Conservation (phyloP, 805 yeast genomes). For the Kluyveromyces wickerhamii region DNA sequence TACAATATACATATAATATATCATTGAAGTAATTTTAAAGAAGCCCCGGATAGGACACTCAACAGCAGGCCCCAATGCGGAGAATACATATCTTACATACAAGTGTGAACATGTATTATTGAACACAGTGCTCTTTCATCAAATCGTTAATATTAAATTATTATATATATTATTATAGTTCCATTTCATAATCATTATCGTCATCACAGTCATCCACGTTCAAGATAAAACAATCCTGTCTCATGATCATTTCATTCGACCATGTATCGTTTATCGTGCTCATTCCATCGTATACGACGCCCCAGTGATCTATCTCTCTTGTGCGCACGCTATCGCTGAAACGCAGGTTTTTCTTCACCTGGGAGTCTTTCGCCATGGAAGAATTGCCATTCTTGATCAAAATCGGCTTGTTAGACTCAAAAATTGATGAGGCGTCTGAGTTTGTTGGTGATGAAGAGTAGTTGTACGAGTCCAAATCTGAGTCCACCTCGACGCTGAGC, state of each 20-base stretch:
- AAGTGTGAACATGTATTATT: no score
- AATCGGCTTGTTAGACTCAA: constrained; percentile 16
- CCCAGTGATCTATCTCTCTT: constrained; percentile 21
- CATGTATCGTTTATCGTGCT: constrained; percentile 5
- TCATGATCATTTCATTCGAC: constrained; percentile 5
- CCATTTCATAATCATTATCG: constrained; percentile 5
- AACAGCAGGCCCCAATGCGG: no score
- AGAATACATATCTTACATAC: no score
- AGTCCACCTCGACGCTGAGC: neutral
- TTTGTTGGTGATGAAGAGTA: constrained; percentile 17
- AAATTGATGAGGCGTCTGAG: constrained; percentile 23
- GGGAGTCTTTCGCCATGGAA: neutral
- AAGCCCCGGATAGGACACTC: no score
- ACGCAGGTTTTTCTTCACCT: constrained; percentile 9
- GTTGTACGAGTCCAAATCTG: constrained; percentile 1
- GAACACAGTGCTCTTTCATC: no score
- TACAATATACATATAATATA: no score
- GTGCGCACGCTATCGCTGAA: constrained; percentile 20
- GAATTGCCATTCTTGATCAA: neutral
- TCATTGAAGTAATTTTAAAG: no score
- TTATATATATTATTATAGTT: no score
- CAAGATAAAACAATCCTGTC: constrained; percentile 5
- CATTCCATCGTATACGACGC: constrained; percentile 13
- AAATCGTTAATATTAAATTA: no score
- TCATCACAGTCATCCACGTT: constrained; percentile 3